Evolutionary conservation across 2,329 filamentous ascomycete species (phyloP), one percentile per base, ranked within the genome.

Genomic region (Trichoderma polysporum): DNA sequence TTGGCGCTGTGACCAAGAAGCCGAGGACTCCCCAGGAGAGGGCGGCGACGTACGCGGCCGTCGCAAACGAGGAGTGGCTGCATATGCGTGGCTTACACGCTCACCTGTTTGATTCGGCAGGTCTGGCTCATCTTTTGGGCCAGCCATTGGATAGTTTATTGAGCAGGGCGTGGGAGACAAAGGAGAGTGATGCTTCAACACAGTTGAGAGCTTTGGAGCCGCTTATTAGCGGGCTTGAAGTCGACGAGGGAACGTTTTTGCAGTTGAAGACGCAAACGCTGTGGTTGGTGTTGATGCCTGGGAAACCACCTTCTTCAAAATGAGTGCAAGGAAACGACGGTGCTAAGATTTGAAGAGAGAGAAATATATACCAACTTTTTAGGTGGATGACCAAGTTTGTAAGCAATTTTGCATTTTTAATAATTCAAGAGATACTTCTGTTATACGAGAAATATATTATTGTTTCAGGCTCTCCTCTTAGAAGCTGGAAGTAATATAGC

Each of bases 11-110:
- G 1, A 68, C 75, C 2, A 75, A 72, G 58, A 78, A 76, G 70
- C 81, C 82, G 1, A 76, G 76, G 70, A 81, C 81, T 0, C 77
- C 81, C 0, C 72, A 76, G 2, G 78, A 82, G 68, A 72, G 82
- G 10, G 81, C 80, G 0, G 73, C 74, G 4, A 79, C 79, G 0
- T 84, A 84, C 58, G 71, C 78, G 0, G 73, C 74, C 3, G 80
- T 80, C 0, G 81, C 80, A 1, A 83, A 83, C 59, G 71, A 73
- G 52, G 75, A 83, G 64, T 84, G 81, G 82, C 68, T 84, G 12
- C 68, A 74, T 17, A 69, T 71, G 19, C 73, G 82, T 3, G 79
- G 81, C 0, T 70, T 84, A 2, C 71, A 78, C 10, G 79, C 79
- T 0, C 71, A 69, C 7, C 37, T 83, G 25, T 57, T 81, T 3